Base-by-base conservation (phyloP, 2,329 filamentous ascomycete genomes). In the Tolypocladium guangdongense region DNA sequence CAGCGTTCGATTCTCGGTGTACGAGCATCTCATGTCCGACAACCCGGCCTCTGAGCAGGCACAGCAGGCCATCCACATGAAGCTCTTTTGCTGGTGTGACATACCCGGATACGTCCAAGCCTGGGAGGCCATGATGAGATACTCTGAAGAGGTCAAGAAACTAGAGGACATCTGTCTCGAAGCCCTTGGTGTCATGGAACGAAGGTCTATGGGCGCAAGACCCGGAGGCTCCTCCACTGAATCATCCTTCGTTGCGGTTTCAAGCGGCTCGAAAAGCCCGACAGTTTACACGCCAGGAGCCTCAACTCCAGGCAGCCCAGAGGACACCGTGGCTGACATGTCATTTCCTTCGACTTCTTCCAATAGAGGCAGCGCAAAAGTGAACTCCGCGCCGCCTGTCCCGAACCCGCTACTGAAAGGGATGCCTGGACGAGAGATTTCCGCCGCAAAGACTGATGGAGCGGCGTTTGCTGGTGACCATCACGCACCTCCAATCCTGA, bases 391-490 rank as follows among this genome's bases (percentile, higher is more conserved):
- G 0, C 55, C 57, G 24, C 50, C 58, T 5, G 55, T 57, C 8
- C 61, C 60, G 0, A 61, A 64, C 35, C 91, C 71, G 78, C 62
- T 73, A 0, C 62, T 72, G 11, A 62, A 57, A 50, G 69, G 71
- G 7, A 65, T 70, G 53, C 70, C 71, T 1, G 71, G 71, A 2
- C 64, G 70, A 51, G 71, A 73, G 51, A 56, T 72, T 11, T 69
- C 68, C 0, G 63, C 62, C 4, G 66, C 71, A 16, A 70, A 66
- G 49, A 72, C 68, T 2, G 68, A 73, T 33, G 64, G 63, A 5
- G 66, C 67, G 16, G 60, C 61, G 3, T 69, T 72, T 55, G 58
- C 62, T n/a, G 60, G 61, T 32, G 68, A 72, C 37, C 52, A 57
- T 6, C 54, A 57, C 4, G 65, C 60, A 0, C 60, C 66, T 1